phyloP scores from a whole-genome alignment of 2,329 filamentous ascomycete species.

The Alternaria sp. region DNA sequence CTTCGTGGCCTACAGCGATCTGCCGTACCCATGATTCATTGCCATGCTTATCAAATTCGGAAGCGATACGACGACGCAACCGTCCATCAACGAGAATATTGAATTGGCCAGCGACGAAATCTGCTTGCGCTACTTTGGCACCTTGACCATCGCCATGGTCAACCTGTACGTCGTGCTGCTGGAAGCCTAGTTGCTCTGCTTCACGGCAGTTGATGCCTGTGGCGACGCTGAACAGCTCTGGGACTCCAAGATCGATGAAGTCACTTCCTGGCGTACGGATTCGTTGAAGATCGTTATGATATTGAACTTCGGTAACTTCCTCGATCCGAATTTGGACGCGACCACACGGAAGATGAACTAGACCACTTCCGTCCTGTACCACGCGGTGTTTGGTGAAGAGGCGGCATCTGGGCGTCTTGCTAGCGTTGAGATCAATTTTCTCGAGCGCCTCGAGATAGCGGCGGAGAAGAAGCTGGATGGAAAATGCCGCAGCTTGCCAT shows the following conservation, averaged over 20 bases:
- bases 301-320: slow-evolving; percentile 19
- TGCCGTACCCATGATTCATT: slow-evolving; percentile 11
- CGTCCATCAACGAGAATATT: slow-evolving; percentile 10
- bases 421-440: slow-evolving; percentile 17
- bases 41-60: slow-evolving; percentile 7
- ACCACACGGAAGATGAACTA: slow-evolving; percentile 13
- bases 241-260: slow-evolving; percentile 9
- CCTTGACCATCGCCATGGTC: slow-evolving; percentile 25
- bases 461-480: slow-evolving; percentile 19
- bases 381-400: slow-evolving; percentile 23
- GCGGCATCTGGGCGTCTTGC: slow-evolving; percentile 13
- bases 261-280: slow-evolving; percentile 21
- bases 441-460: slow-evolving; percentile 23
- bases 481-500: slow-evolving; percentile 19
- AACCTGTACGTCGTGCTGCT: slow-evolving; percentile 19
- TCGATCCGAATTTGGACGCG: slow-evolving; percentile 23
- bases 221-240: slow-evolving; percentile 10
- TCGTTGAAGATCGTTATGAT: slow-evolving; percentile 15
- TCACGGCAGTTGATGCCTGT: slow-evolving; percentile 17
- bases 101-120: slow-evolving; percentile 11
- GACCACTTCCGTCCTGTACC: slow-evolving; percentile 20
- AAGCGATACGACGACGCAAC: slow-evolving; percentile 10
- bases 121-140: slow-evolving; percentile 10
- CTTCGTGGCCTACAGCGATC: slow-evolving; percentile 8
- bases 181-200: slow-evolving; percentile 22